phyloP scores from a whole-genome alignment of 768 basidiomycete genomes.

The Glaciozyma antarctica region DNA sequence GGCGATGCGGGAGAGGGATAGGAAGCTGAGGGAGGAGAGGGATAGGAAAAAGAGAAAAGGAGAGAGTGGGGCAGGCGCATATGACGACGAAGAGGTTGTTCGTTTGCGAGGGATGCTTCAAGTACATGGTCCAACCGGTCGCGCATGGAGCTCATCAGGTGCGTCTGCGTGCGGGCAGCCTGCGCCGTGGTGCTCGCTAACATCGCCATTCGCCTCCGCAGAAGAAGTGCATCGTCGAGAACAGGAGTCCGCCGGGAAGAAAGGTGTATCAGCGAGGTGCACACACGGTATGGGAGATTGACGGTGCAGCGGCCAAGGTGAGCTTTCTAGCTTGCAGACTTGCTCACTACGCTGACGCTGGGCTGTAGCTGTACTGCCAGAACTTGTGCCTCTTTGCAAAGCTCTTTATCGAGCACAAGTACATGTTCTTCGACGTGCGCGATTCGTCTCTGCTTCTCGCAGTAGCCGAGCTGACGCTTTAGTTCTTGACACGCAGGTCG shows the following conservation, averaged over 20 bases:
- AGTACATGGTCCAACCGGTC: conserved; percentile 73
- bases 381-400: conserved; percentile 93
- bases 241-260: conserved; percentile 61
- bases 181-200: background rate
- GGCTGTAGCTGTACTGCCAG: conserved; percentile 78
- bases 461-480: background rate
- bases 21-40: conserved; percentile 19
- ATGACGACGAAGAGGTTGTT: conserved; percentile 45
- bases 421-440: conserved; percentile 82
- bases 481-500: conserved; percentile 32
- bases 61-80: background rate
- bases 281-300: conserved; percentile 89
- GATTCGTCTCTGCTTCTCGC: background rate
- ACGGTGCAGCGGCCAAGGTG: conserved; percentile 77
- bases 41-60: conserved; percentile 11
- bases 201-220: conserved; percentile 34
- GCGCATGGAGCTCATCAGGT: conserved; percentile 60
- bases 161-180: conserved; percentile 31
- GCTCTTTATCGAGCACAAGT: conserved; percentile 97
- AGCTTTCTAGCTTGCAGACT: conserved; percentile 21
- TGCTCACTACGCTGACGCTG: conserved; percentile 2
- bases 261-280: conserved; percentile 85
- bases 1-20: background rate
- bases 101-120: conserved; percentile 92
- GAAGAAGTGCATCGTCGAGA: conserved; percentile 57